These are phyloP conservation scores for Xerocomellus intermedius DNA, from an alignment of 768 basidiomycete species.

Conservation along the genomic window DNA sequence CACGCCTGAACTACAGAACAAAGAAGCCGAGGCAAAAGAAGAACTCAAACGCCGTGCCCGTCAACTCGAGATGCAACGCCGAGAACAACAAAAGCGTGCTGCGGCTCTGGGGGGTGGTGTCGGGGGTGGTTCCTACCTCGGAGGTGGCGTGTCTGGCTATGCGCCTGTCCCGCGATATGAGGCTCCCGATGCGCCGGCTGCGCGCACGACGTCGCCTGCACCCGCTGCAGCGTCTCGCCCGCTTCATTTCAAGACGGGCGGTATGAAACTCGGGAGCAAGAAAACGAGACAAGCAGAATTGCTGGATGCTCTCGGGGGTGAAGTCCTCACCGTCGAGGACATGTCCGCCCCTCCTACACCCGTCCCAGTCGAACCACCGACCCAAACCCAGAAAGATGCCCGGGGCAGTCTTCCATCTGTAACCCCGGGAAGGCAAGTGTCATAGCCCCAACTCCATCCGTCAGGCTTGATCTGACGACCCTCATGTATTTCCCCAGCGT, in stretches of 20 bases:
- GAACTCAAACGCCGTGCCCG: slow-evolving; percentile 97
- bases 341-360: slow-evolving; percentile 53
- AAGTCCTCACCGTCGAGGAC: slow-evolving; percentile 55
- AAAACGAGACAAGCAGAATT: slow-evolving; percentile 88
- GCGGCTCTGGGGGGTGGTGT: slow-evolving; percentile 44
- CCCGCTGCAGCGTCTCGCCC: slow-evolving; percentile 52
- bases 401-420: slow-evolving; percentile 74
- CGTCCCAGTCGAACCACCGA: slow-evolving; percentile 44
- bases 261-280: slow-evolving; percentile 96
- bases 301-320: slow-evolving; percentile 83
- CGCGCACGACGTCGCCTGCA: slow-evolving; percentile 41
- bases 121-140: slow-evolving; percentile 57
- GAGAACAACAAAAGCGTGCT: slow-evolving; percentile 85
- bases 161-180: slow-evolving; percentile 72
- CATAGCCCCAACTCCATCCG: neutral
- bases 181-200: slow-evolving; percentile 49
- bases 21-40: slow-evolving; percentile 98
- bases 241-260: slow-evolving; percentile 88
- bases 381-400: slow-evolving; percentile 42
- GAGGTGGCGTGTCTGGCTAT: slow-evolving; percentile 70
- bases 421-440: slow-evolving; percentile 64
- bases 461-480: neutral
- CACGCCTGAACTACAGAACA: slow-evolving; percentile 58
- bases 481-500: slow-evolving; percentile 49
- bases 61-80: slow-evolving; percentile 95